Conservation (phyloP, 2,329 filamentous ascomycete species). For the Fusarium mundagurra region DNA sequence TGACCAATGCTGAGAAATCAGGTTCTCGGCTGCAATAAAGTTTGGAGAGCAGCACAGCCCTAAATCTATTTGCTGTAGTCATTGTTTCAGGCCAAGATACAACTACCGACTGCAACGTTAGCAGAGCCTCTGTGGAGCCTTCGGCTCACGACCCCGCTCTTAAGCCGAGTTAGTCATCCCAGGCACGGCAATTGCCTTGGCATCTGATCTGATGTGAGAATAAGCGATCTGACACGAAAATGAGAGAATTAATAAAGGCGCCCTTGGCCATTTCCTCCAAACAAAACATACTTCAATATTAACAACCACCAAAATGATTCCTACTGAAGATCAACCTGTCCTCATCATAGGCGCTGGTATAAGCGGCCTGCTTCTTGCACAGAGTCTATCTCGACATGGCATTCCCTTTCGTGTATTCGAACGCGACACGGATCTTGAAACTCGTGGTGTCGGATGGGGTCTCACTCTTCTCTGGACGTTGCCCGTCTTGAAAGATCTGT, state of each 20-base stretch:
- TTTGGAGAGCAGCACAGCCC: fast-evolving
- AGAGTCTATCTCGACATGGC: slow-evolving; percentile 45
- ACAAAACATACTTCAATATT: fast-evolving
- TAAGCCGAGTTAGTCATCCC: background rate
- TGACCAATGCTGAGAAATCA: background rate
- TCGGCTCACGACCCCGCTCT: background rate
- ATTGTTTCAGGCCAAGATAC: background rate
- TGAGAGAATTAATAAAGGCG: background rate
- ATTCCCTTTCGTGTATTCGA: slow-evolving; percentile 62
- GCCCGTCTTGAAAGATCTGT: slow-evolving; percentile 58
- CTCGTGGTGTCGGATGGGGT: slow-evolving; percentile 67
- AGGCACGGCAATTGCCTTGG: background rate
- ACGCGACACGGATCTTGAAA: slow-evolving; percentile 57
- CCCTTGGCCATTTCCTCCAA: fast-evolving
- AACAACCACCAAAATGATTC: background rate
- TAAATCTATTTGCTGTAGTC: background rate
- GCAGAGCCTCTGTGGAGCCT: background rate
- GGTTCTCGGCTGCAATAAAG: background rate
- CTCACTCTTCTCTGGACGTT: slow-evolving; percentile 72
- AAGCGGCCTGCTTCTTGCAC: slow-evolving; percentile 51
- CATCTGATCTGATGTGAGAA: background rate
- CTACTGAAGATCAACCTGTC: slow-evolving; percentile 32
- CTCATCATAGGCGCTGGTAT: slow-evolving; percentile 52
- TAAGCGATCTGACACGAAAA: background rate
- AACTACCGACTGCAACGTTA: background rate